phyloP scores from a whole-genome alignment of 257 asterid species.

The Fraxinus pennsylvanica region DNA sequence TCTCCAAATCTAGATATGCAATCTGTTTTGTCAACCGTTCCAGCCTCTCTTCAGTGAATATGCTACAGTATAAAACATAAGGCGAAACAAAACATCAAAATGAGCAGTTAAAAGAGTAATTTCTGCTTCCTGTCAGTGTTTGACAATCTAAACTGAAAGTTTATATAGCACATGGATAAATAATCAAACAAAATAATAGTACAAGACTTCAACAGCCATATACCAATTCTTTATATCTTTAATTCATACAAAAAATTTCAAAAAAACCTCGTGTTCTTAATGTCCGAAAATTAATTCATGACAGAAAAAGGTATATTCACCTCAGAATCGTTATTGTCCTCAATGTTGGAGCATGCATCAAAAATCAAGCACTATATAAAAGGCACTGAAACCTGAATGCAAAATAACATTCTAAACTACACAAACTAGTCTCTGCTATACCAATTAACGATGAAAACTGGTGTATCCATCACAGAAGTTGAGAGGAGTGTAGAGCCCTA shows the following conservation, averaged over 20 bases:
- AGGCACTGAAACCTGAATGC: neutral
- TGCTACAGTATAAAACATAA: slow-evolving; percentile 51
- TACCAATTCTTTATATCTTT: slow-evolving; percentile 17
- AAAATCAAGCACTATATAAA: neutral
- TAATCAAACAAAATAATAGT: slow-evolving; percentile 20
- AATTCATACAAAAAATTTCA: neutral
- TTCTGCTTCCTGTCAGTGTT: slow-evolving; percentile 7
- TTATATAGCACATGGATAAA: neutral
- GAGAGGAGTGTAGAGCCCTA: neutral
- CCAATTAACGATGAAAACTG: no score
- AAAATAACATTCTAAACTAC: no score
- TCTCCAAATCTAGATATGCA: slow-evolving; percentile 58
- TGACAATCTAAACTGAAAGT: slow-evolving; percentile 14
- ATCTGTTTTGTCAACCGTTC: slow-evolving; percentile 75
- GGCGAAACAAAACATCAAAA: slow-evolving; percentile 8
- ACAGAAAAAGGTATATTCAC: no score
- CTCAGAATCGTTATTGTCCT: no score
- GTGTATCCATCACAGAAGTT: neutral
- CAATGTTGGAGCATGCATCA: neutral
- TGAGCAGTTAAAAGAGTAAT: slow-evolving; percentile 21
- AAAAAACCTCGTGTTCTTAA: neutral
- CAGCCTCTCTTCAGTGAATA: slow-evolving; percentile 89
- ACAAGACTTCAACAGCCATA: slow-evolving; percentile 4
- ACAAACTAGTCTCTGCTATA: no score
- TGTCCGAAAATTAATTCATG: neutral